A percentile compares a stretch with the other conserved stretches of the same genome.
phyloP scores from a whole-genome alignment of 495 filamentous ascomycete genomes.

The Tuber brumale region DNA sequence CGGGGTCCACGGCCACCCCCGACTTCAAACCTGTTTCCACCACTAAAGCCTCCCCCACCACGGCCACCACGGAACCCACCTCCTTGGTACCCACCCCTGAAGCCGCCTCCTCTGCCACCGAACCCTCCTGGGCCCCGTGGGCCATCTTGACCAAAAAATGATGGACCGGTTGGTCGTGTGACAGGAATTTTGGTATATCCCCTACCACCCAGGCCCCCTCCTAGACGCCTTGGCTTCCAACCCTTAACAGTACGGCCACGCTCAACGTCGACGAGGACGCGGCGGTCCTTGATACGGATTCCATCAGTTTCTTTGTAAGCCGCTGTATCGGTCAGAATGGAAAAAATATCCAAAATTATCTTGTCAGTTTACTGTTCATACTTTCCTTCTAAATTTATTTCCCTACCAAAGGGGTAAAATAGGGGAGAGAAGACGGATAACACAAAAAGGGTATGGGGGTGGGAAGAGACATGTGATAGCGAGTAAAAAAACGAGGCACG shows the following conservation, averaged over 20 bases:
- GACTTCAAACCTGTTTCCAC: conserved; percentile 46
- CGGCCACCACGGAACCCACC: conserved; percentile 57
- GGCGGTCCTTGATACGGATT: conserved; percentile 83
- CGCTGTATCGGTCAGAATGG: conserved; percentile 48
- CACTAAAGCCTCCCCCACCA: conserved; percentile 51
- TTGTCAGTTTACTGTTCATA: conserved; percentile 44
- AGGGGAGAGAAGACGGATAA: conserved; percentile 19
- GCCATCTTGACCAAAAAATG: conserved; percentile 56
- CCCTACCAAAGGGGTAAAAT: conserved; percentile 7
- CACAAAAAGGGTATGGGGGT: conserved; percentile 22
- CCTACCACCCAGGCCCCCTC: conserved; percentile 85
- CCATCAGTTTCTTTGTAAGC: conserved; percentile 85
- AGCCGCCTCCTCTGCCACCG: conserved; percentile 47
- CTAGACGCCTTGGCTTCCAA: conserved; percentile 88
- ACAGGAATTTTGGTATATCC: conserved; percentile 69
- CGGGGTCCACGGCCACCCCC: conserved; percentile 43
- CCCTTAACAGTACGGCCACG: conserved; percentile 89
- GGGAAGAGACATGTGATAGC: conserved; percentile 21
- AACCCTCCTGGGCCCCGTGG: conserved; percentile 32
- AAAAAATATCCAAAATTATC: conserved; percentile 29
- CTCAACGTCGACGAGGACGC: conserved; percentile 91
- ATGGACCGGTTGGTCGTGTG: conserved; percentile 65
- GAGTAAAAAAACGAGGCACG: conserved; percentile 39
- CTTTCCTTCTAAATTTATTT: conserved; percentile 23
- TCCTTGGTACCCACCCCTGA: conserved; percentile 55